Conservation (phyloP, 495 filamentous ascomycete species). For the Articulospora tetracladia region DNA sequence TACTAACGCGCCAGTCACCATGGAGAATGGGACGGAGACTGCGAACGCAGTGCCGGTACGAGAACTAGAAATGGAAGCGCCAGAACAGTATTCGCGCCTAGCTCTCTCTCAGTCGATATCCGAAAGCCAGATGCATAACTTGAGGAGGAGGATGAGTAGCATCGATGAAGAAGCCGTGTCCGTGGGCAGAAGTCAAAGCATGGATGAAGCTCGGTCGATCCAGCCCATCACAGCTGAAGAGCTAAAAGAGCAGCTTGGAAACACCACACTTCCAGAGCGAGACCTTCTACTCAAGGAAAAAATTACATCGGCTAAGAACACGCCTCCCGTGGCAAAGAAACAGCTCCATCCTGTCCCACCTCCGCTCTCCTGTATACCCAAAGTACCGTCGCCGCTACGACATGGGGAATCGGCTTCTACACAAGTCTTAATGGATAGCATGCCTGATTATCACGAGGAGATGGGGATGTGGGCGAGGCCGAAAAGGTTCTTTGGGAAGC, state of each 20-base stretch:
- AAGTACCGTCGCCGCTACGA: not conserved
- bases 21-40: too few species aligned
- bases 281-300: too few species aligned
- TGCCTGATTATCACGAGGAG: not conserved
- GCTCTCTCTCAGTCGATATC: not conserved
- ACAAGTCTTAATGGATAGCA: not conserved
- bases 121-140: not conserved
- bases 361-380: not conserved
- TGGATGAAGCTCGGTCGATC: not conserved
- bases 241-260: too few species aligned
- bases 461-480: not conserved
- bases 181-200: not conserved
- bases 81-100: not conserved
- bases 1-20: too few species aligned
- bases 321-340: too few species aligned
- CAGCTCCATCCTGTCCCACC: not conserved
- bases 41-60: too few species aligned
- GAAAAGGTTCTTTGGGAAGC: not conserved
- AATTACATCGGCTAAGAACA: too few species aligned
- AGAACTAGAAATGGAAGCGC: not conserved
- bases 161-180: not conserved
- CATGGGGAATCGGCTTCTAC: too few species aligned
- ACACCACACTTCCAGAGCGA: too few species aligned
- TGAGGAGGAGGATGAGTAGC: not conserved
- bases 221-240: too few species aligned